These are phyloP conservation scores for Phytopythium boreale DNA, from an alignment of 352 stramenopile genomes.

Conservation along the genomic window DNA sequence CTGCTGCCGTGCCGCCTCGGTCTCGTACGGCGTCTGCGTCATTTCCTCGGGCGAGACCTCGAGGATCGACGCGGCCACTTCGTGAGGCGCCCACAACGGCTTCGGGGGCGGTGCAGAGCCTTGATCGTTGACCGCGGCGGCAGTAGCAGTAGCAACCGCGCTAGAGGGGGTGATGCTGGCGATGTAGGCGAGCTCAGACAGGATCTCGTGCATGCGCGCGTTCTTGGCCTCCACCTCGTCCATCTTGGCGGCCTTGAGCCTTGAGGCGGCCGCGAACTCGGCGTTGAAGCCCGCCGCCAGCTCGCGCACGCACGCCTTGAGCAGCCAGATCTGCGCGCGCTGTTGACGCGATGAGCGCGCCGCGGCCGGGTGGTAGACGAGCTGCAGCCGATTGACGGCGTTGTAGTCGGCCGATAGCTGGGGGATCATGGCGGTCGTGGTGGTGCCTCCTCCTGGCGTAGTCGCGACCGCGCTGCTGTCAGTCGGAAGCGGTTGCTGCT, in stretches of 20 bases:
- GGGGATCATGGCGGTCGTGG: not conserved
- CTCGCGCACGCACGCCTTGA: conserved; percentile 67
- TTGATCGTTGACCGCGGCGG: not conserved
- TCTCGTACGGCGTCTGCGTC: conserved; percentile 84
- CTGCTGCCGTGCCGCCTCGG: conserved; percentile 50
- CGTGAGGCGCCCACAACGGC: conserved; percentile 49
- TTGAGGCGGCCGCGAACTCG: conserved; percentile 73
- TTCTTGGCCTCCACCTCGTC: conserved; percentile 90
- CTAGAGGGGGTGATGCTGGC: not conserved
- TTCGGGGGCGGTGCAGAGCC: conserved; percentile 38
- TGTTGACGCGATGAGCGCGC: conserved; percentile 82
- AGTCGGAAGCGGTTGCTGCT: not conserved
- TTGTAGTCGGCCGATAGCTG: conserved; percentile 18
- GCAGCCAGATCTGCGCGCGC: conserved; percentile 83
- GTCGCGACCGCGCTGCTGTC: conserved; percentile 5
- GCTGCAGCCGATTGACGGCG: conserved; percentile 46
- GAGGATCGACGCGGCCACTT: conserved; percentile 67
- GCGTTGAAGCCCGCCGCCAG: conserved; percentile 81
- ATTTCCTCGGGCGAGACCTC: conserved; percentile 74
- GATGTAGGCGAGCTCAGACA: conserved; percentile 44
- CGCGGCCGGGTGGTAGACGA: conserved; percentile 88
- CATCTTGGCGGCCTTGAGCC: conserved; percentile 78
- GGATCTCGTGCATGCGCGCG: conserved; percentile 86
- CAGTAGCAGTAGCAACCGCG: not conserved
- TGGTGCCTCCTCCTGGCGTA: too few relatives aligned